Evolutionary conservation across 2,329 filamentous ascomycete genomes (phyloP), one percentile per base, ranked within the genome.

Genomic region (Epichloe scottii): DNA sequence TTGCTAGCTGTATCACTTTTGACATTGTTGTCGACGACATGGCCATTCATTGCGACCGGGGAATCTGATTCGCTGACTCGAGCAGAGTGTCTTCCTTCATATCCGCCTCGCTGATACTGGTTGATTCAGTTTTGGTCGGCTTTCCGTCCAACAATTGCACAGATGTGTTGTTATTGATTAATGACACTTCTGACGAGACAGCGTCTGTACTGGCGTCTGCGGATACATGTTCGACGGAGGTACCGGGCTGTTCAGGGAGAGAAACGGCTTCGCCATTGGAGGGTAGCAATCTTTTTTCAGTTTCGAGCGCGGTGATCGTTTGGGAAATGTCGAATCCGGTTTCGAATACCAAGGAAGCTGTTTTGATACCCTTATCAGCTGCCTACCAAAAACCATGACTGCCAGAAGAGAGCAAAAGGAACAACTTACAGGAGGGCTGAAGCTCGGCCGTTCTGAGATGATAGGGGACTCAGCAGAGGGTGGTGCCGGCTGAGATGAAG

Each of bases 341-440:
- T 64, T 65, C 0, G 78, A 81, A 26, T 72, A 59, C 79, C 79
- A 83, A 10, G 80, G 80, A 10, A 83, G 66, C 77, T 82, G 14
- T 37, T 19, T 30, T 50, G 19, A 54, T 19, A 2, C 21, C n/a
- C 10, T 19, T 23, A 4, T 46, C 21, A 43, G 43, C 43, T 14
- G 26, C 3, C n/a, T 5, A 26, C 8, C 46, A 5, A 14, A 11
- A 2, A 3, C 3, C 15, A 40, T 39, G 10, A 15, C n/a, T 5
- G 4, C 10, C 21, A 47, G 15, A 17, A 37, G 10, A 48, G 21
- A 15, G 15, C 21, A 26, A n/a, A 14, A n/a, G 4, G 34, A 8
- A 5, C 23, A 43, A 71, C 76, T 71, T 68, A 81, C 78, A 26
- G 76, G 76, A 60, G 72, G 66, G 53, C 65, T 68, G 55, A 77